A percentile compares a stretch with the other conserved stretches of the same genome.
Conservation (phyloP, 352 stramenopile species). For the Phytophthora ohioensis region DNA sequence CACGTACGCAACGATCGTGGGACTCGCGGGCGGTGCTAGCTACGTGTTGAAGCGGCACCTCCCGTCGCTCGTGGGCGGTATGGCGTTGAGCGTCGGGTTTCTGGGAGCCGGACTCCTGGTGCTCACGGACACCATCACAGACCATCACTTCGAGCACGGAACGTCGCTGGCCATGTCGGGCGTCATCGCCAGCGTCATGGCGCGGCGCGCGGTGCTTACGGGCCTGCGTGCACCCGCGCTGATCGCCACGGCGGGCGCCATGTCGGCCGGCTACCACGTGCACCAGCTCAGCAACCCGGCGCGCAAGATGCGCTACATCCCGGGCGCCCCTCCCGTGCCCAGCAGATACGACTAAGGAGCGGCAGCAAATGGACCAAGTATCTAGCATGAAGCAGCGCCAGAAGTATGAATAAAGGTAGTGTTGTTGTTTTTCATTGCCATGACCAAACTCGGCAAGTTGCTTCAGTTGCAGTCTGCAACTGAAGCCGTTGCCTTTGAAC, state of each 20-base stretch:
- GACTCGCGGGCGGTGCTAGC: constrained; percentile 62
- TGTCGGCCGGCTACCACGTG: constrained; percentile 76
- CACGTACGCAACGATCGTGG: constrained; percentile 74
- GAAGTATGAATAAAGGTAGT: too few species aligned
- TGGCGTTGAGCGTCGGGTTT: constrained; percentile 68
- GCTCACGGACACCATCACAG: constrained; percentile 73
- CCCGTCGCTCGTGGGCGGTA: constrained; percentile 75
- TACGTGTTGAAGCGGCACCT: constrained; percentile 71
- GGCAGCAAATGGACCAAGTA: background rate
- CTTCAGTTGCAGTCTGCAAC: background rate
- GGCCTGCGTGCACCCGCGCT: constrained; percentile 49
- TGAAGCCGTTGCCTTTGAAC: too few species aligned
- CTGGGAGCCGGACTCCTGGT: constrained; percentile 73
- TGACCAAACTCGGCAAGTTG: background rate
- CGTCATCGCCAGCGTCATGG: constrained; percentile 71
- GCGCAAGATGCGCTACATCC: constrained; percentile 63
- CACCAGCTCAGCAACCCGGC: constrained; percentile 72
- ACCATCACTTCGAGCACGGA: constrained; percentile 76
- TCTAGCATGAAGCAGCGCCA: background rate
- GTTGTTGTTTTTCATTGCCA: too few species aligned
- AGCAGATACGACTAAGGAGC: constrained; percentile 39
- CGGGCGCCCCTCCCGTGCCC: constrained; percentile 51
- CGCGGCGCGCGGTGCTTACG: constrained; percentile 56
- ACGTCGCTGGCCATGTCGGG: constrained; percentile 77
- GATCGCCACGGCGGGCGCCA: constrained; percentile 57